Evolutionary conservation across 805 yeast species (phyloP).

Genomic region (Schwanniomyces polymorphus): DNA sequence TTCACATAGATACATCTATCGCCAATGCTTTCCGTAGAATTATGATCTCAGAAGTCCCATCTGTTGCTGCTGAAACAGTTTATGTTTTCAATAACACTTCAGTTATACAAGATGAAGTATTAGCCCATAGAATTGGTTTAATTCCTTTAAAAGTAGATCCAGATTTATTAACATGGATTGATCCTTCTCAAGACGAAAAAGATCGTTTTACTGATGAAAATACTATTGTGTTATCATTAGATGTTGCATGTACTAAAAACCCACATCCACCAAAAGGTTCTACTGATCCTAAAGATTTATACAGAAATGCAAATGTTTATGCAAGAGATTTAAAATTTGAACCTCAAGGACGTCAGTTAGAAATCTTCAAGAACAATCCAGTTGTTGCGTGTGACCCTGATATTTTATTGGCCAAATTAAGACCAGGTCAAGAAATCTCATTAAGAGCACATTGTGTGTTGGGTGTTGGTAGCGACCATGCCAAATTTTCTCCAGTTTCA

Average conservation of each 20-base stretch:
- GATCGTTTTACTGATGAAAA: slow-evolving; percentile 79
- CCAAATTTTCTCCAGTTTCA: slow-evolving; percentile 95
- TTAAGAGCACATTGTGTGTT: slow-evolving; percentile 86
- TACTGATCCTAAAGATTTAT: slow-evolving; percentile 80
- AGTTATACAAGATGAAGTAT: slow-evolving; percentile 94
- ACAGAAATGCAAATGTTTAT: slow-evolving; percentile 82
- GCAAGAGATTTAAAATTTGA: slow-evolving; percentile 87
- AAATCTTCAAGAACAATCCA: slow-evolving; percentile 63
- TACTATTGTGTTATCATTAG: slow-evolving; percentile 80
- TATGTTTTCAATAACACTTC: slow-evolving; percentile 92
- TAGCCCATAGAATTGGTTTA: slow-evolving; percentile 93
- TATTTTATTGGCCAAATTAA: slow-evolving; percentile 83
- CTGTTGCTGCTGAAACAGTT: slow-evolving; percentile 92
- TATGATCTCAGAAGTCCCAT: slow-evolving; percentile 95
- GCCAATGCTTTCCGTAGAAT: slow-evolving; percentile 97
- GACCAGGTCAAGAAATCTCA: slow-evolving; percentile 96
- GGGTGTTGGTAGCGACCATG: slow-evolving; percentile 94
- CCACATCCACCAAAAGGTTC: slow-evolving; percentile 77
- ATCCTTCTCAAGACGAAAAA: slow-evolving; percentile 59
- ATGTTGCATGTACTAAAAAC: slow-evolving; percentile 81
- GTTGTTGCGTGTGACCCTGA: slow-evolving; percentile 84
- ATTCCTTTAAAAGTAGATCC: slow-evolving; percentile 91
- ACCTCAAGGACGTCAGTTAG: slow-evolving; percentile 87
- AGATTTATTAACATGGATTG: slow-evolving; percentile 83
- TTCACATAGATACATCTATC: slow-evolving; percentile 85